These are phyloP conservation scores for Helicocarpus griseus DNA, from an alignment of 2,329 filamentous ascomycete species.

Conservation along the genomic window DNA sequence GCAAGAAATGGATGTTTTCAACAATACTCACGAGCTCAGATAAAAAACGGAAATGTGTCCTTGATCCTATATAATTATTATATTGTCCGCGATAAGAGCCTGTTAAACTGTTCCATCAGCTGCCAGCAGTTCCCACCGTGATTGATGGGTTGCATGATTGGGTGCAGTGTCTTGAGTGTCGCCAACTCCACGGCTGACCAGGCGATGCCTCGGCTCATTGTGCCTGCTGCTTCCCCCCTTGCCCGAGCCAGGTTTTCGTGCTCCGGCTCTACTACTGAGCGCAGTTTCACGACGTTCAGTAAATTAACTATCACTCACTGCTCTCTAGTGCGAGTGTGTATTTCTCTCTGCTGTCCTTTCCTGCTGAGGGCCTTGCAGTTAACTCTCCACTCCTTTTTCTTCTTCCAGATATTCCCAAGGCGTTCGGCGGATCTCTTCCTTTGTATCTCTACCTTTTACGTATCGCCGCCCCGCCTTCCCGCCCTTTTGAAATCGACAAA, in stretches of 20 bases:
- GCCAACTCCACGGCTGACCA: too few relatives aligned
- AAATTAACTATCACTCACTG: neutral
- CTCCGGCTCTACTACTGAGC: neutral
- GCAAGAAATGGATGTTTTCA: too few relatives aligned
- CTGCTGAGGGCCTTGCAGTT: neutral
- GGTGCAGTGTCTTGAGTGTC: too few relatives aligned
- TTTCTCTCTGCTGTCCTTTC: neutral
- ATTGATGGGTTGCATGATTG: too few relatives aligned
- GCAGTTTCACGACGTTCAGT: neutral
- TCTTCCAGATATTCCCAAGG: neutral
- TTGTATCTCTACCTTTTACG: neutral
- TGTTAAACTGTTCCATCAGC: too few relatives aligned
- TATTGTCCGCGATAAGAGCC: too few relatives aligned
- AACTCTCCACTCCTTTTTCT: neutral
- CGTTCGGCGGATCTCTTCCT: neutral
- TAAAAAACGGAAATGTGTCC: too few relatives aligned
- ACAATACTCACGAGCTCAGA: too few relatives aligned
- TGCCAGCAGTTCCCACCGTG: too few relatives aligned
- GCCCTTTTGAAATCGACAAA: neutral
- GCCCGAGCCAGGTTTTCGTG: constrained; percentile 4
- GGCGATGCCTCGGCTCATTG: constrained; percentile 13
- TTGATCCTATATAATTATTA: too few relatives aligned
- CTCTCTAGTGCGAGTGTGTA: neutral
- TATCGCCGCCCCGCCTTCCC: neutral
- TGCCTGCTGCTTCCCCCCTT: too few relatives aligned